phyloP scores from a whole-genome alignment of 371 early-diverging fungal genomes.

The Mucor plumbeus region DNA sequence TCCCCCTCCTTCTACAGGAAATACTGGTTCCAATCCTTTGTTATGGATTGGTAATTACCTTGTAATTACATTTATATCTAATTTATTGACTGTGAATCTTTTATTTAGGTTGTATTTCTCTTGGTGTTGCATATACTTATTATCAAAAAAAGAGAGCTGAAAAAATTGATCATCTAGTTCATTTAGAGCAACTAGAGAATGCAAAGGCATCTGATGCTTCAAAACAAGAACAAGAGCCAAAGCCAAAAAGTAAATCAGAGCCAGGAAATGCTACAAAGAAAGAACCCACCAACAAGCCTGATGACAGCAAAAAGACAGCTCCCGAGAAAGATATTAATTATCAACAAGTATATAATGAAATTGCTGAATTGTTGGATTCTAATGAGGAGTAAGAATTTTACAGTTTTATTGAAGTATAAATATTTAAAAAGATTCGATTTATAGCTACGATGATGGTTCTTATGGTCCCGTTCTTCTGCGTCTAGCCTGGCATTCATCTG shows the following conservation, averaged over 20 bases:
- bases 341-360: conserved; percentile 49
- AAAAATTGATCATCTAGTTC: neutral
- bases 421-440: neutral
- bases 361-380: conserved; percentile 27
- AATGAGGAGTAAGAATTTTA: conserved; percentile 21
- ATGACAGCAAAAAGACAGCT: neutral
- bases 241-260: neutral
- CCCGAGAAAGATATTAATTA: conserved; percentile 58
- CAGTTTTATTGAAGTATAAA: neutral
- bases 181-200: neutral
- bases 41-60: conserved; percentile 28
- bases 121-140: conserved; percentile 26
- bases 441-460: conserved; percentile 34
- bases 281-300: conserved; percentile 2
- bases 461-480: conserved; percentile 42
- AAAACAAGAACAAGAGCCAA: neutral
- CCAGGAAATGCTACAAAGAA: neutral
- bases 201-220: neutral
- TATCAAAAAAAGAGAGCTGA: conserved; percentile 22
- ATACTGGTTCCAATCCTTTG: conserved; percentile 11
- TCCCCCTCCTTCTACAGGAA: neutral
- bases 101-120: conserved; percentile 25
- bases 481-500: conserved; percentile 91
- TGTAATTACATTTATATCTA: neutral
- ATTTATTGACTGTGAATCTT: too few relatives aligned